Percentiles rank a stretch among this genome's conserved stretches.
phyloP scores from a whole-genome alignment of 495 filamentous ascomycete genomes.

The Penicillium goetzii region DNA sequence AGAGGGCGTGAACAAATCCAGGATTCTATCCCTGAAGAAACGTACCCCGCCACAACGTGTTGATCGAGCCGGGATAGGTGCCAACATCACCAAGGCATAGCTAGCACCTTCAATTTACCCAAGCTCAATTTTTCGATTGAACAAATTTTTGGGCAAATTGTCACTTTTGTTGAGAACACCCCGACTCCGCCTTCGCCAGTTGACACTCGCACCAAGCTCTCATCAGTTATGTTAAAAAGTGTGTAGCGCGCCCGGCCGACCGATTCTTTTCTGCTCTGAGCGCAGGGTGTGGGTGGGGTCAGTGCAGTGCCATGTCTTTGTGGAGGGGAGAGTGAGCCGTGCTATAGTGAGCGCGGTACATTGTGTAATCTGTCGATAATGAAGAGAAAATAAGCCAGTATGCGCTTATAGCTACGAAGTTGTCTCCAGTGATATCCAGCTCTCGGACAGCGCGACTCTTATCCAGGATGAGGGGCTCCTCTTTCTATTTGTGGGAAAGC shows the following conservation, averaged over 20 bases:
- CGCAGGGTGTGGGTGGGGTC: too few species aligned
- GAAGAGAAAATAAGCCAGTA: conserved; percentile 13
- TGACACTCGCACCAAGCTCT: conserved; percentile 7
- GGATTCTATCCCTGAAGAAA: neutral
- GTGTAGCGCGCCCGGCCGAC: neutral
- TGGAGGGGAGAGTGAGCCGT: conserved; percentile 13
- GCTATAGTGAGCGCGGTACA: neutral
- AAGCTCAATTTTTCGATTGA: neutral
- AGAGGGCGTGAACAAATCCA: neutral
- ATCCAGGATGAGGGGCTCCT: conserved; percentile 25
- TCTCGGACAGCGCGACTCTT: conserved; percentile 24
- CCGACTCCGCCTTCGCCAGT: conserved; percentile 20
- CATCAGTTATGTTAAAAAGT: conserved; percentile 13
- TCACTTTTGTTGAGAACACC: conserved; percentile 5
- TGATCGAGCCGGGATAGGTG: neutral
- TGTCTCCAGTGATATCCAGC: conserved; percentile 27
- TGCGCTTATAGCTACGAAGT: conserved; percentile 22
- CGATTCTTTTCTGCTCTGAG: conserved; percentile 11
- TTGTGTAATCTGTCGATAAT: conserved; percentile 15
- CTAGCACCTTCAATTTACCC: neutral
- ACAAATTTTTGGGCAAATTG: neutral
- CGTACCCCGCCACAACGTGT: neutral
- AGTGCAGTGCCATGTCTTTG: conserved; percentile 37
- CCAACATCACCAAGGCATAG: neutral
- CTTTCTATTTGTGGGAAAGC: conserved; percentile 38